Evolutionary conservation across 345 rosid species (phyloP).

Genomic region (Mangifera indica): DNA sequence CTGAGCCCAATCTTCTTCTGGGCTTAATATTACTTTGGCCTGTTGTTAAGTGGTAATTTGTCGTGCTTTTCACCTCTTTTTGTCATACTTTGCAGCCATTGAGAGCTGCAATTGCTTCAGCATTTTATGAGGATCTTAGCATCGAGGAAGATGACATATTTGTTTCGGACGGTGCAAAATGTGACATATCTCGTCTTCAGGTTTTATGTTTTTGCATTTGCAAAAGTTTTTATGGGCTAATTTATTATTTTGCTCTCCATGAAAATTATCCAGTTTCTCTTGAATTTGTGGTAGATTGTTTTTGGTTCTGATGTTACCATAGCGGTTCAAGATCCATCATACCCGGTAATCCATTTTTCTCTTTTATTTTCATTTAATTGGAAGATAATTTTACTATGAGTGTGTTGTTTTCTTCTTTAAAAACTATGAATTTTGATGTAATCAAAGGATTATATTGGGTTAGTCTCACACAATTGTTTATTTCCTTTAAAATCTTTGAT

Average conservation of each 20-base stretch:
- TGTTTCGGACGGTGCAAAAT: constrained; percentile 99
- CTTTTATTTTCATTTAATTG: background rate
- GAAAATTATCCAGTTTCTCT: constrained; percentile 10
- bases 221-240: background rate
- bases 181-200: constrained; percentile 98
- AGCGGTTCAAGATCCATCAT: constrained; percentile 98
- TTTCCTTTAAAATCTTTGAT: background rate
- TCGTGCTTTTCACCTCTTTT: background rate
- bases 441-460: background rate
- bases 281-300: constrained; percentile 50
- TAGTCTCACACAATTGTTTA: background rate
- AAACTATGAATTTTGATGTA: background rate
- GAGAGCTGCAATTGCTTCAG: constrained; percentile 74
- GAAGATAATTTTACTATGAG: background rate
- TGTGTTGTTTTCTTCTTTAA: background rate
- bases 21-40: background rate
- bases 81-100: constrained; percentile 54
- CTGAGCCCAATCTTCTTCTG: background rate
- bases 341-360: constrained; percentile 68
- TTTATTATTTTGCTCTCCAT: constrained; percentile 1
- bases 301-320: constrained; percentile 80
- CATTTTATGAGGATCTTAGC: constrained; percentile 74
- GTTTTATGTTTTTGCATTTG: constrained; percentile 31
- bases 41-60: background rate
- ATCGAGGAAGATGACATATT: constrained; percentile 81